Evolutionary conservation across 2,329 filamentous ascomycete genomes (phyloP).

Genomic region (Apiospora hydei): DNA sequence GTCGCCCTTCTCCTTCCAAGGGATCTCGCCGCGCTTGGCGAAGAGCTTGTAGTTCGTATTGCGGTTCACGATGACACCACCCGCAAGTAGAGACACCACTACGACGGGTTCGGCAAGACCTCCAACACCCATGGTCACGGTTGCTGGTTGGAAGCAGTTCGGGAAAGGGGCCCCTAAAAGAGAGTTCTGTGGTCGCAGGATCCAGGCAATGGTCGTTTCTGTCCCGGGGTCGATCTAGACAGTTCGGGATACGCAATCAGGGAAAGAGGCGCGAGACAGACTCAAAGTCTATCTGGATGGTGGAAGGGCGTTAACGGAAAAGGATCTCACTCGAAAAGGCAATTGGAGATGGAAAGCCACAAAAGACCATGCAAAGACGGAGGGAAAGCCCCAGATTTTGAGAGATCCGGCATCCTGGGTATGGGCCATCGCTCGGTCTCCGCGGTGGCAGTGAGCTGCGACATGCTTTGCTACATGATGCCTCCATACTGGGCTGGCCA

Average conservation of each 20-base stretch:
- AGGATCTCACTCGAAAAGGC: slow-evolving; percentile 4
- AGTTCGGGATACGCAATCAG: neutral
- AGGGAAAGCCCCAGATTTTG: slow-evolving; percentile 15
- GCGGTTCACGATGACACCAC: slow-evolving; percentile 53
- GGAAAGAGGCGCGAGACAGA: neutral
- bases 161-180: neutral
- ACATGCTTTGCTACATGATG: slow-evolving; percentile 7
- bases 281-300: neutral
- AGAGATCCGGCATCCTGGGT: slow-evolving; percentile 17
- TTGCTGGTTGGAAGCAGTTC: neutral
- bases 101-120: slow-evolving; percentile 51
- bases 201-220: neutral
- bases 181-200: neutral
- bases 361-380: slow-evolving; percentile 4
- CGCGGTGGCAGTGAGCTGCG: slow-evolving; percentile 5
- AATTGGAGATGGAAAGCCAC: slow-evolving; percentile 10
- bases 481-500: neutral
- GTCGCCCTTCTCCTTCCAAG: slow-evolving; percentile 25
- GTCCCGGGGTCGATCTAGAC: neutral
- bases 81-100: slow-evolving; percentile 52
- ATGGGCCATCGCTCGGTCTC: neutral
- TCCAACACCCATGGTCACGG: slow-evolving; percentile 47
- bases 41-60: slow-evolving; percentile 45
- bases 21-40: slow-evolving; percentile 6
- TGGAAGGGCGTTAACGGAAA: neutral